Conservation (phyloP, 768 basidiomycete genomes). For the Goffeauzyma gilvescens region DNA sequence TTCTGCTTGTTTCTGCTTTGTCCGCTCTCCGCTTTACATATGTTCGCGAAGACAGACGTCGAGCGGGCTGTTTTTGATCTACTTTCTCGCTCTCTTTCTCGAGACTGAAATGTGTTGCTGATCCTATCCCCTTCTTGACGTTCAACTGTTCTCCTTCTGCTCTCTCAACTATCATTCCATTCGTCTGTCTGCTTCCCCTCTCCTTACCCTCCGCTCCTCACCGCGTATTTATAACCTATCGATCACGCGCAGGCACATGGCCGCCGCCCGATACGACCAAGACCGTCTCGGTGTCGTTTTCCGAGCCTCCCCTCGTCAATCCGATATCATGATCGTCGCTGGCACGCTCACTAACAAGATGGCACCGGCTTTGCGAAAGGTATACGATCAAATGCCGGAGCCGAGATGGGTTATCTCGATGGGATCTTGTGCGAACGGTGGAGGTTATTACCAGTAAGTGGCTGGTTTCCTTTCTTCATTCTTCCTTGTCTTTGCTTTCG, state of each 20-base stretch:
- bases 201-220: too few relatives aligned
- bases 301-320: conserved; percentile 95
- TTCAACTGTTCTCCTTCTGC: not conserved
- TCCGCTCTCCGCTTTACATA: too few relatives aligned
- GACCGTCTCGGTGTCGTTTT: conserved; percentile 93
- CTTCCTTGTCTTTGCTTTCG: not conserved
- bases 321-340: conserved; percentile 97
- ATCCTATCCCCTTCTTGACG: not conserved
- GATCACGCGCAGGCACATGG: conserved; percentile 99
- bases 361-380: conserved; percentile 92
- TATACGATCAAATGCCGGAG: conserved; percentile 87
- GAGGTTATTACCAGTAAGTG: conserved; percentile 37
- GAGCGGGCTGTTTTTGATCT: too few relatives aligned
- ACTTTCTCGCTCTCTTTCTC: too few relatives aligned
- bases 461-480: not conserved
- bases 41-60: too few relatives aligned
- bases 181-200: too few relatives aligned
- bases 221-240: too few relatives aligned
- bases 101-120: too few relatives aligned
- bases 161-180: too few relatives aligned
- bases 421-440: conserved; percentile 98
- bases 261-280: conserved; percentile 94
- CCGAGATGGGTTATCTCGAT: conserved; percentile 99
- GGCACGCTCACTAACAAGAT: conserved; percentile 99
- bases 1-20: too few relatives aligned